Base-by-base conservation (phyloP, 768 basidiomycete species). In the Clitopilus hobsonii region DNA sequence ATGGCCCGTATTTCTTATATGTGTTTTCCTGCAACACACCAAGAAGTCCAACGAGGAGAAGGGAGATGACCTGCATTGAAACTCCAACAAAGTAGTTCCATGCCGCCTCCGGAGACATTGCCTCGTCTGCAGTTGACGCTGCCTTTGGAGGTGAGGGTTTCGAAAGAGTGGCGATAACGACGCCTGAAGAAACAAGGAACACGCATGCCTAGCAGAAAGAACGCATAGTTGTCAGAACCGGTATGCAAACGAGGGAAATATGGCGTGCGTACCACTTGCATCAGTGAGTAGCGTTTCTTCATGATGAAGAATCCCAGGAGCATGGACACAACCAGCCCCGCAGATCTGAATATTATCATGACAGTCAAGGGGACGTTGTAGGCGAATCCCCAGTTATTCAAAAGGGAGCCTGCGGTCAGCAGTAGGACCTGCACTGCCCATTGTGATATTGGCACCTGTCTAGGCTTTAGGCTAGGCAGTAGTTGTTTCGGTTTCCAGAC, bases 301-400 rank as follows among this genome's bases (percentile, higher is more conserved):
- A 83, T 68, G 49, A 88, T 71, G 5, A 85, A 55, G 52, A 77
- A 80, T 2, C 89, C 88, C 49, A 89, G 79, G 5, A 88, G 60
- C 86, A 93, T 90, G 10, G 89, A 89, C 1, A 91, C 80, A 6
- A 84, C 83, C 24, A 91, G 74, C 24, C 89, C 89, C 36, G 88
- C 90, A 51, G 89, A 91, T 30, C 92, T 83, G 67, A 93, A 91
- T 24, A 94, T 84, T 60, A 94, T 93, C 60, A 91, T 82, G 2
- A 94, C 71, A 1, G 89, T 83, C 47, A 92, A 72, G 3, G 90
- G 91, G 0, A 93, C 86, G 49, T 84, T 73, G 65, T 82, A 89
- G 0, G 84, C 85, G 63, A 86, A 91, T 1, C 86, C 89, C 82
- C 84, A 86, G 66, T 91, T 93, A 66, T 92, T 92, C 61, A 94